Evolutionary conservation across 805 yeast genomes (phyloP).

Genomic region (Candida jianshihensis): DNA sequence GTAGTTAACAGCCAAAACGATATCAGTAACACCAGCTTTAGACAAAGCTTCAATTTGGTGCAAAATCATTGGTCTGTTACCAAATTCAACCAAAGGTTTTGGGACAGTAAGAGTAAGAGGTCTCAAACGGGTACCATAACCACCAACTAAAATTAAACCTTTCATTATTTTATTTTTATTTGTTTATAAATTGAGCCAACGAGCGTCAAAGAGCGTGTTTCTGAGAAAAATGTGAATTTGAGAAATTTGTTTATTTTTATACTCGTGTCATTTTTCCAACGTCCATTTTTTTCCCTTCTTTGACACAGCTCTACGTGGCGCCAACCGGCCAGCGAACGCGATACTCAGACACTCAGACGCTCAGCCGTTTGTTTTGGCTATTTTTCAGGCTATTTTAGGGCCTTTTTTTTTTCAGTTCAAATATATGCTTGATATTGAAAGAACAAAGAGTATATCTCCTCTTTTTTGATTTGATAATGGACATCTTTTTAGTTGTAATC

Average conservation of each 20-base stretch:
- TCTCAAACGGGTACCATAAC: slow-evolving; percentile 99
- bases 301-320: no score
- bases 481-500: no score
- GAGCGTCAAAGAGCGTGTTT: slow-evolving; percentile 1
- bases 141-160: slow-evolving; percentile 97
- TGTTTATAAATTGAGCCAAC: background rate
- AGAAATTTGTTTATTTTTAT: background rate
- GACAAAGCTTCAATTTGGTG: slow-evolving; percentile 99
- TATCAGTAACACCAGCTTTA: slow-evolving; percentile 97
- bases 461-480: no score
- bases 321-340: no score
- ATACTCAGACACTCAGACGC: no score
- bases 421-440: no score
- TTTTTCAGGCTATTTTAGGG: no score
- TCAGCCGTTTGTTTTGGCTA: no score
- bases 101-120: slow-evolving; percentile 94
- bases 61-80: slow-evolving; percentile 97
- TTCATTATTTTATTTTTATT: slow-evolving; percentile 55
- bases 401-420: no score
- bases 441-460: no score
- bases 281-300: background rate
- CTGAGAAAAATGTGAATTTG: background rate
- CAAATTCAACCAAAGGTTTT: slow-evolving; percentile 96
- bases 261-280: background rate
- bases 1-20: slow-evolving; percentile 97